A percentile compares a stretch with the other conserved stretches of the same genome.
phyloP scores from a whole-genome alignment of 441 rosid species.

The Croton laevigatus region DNA sequence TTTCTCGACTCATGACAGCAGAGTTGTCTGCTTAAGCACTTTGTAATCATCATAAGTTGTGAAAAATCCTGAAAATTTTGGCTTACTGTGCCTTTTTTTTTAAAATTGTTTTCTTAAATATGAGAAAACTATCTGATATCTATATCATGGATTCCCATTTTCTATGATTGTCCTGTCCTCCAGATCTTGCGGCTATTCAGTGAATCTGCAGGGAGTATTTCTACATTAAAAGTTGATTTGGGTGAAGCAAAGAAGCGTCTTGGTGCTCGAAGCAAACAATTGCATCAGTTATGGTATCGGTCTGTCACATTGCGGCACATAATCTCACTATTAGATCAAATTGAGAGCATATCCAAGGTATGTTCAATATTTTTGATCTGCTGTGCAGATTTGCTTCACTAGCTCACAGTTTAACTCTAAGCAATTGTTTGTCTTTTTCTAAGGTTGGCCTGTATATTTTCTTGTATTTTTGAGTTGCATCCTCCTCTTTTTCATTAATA shows the following conservation, averaged over 20 bases:
- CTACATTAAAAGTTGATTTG: constrained; percentile 76
- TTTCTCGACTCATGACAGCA: not conserved
- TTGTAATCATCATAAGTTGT: not conserved
- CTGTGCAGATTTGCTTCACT: not conserved
- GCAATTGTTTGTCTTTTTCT: not conserved
- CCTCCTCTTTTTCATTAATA: not conserved
- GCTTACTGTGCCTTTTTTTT: not conserved
- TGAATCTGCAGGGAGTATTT: constrained; percentile 78
- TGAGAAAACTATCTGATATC: constrained; percentile 14
- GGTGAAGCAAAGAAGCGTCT: constrained; percentile 84
- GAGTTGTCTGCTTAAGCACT: not conserved
- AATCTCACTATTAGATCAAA: constrained; percentile 88
- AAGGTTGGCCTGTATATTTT: not conserved
- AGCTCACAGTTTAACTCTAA: not conserved
- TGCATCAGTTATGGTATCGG: constrained; percentile 99
- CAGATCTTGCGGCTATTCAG: constrained; percentile 96
- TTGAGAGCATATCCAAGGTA: constrained; percentile 99
- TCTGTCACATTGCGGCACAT: constrained; percentile 98
- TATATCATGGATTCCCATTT: not conserved
- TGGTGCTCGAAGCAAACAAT: constrained; percentile 87
- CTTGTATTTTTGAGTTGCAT: not conserved
- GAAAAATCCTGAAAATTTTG: not conserved
- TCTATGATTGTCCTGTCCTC: constrained; percentile 27
- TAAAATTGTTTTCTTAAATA: too few relatives aligned
- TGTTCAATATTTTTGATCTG: constrained; percentile 22